A percentile compares a stretch with the other conserved stretches of the same genome.
Conservation (phyloP, 2,329 filamentous ascomycete genomes). For the Aspergillus felis region DNA sequence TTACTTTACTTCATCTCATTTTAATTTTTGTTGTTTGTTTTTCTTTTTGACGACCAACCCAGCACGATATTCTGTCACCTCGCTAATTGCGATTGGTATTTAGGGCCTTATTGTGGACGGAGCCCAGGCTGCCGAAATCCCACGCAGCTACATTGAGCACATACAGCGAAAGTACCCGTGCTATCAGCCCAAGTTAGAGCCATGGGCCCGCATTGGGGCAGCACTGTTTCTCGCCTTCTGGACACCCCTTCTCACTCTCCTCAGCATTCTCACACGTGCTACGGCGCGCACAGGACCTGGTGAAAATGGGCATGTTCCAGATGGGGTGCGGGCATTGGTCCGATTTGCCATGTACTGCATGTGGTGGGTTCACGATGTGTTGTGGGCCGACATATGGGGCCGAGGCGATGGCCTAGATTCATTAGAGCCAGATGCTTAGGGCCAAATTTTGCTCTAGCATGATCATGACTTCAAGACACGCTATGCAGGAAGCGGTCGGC, state of each 20-base stretch:
- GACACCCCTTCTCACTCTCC: not conserved
- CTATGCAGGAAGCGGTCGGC: too few relatives aligned
- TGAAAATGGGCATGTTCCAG: not conserved
- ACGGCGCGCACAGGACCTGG: not conserved
- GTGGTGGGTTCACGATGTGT: not conserved
- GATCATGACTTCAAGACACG: not conserved
- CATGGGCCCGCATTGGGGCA: slow-evolving; percentile 1
- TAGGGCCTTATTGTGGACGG: not conserved
- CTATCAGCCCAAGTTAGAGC: not conserved
- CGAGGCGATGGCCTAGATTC: not conserved
- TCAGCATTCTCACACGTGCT: not conserved
- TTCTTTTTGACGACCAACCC: not conserved
- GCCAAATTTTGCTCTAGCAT: not conserved
- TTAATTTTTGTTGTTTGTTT: too few relatives aligned
- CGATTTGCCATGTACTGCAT: slow-evolving; percentile 1
- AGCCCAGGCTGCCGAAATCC: not conserved
- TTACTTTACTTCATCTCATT: too few relatives aligned
- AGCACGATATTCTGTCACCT: not conserved
- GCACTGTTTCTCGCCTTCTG: slow-evolving; percentile 1
- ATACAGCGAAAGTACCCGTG: not conserved
- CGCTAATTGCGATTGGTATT: not conserved
- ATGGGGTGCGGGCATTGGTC: not conserved
- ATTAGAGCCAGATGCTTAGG: not conserved
- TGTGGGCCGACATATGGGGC: not conserved
- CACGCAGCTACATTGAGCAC: not conserved